phyloP scores from a whole-genome alignment of 106 monocot species.

The Phalaenopsis aphrodite region DNA sequence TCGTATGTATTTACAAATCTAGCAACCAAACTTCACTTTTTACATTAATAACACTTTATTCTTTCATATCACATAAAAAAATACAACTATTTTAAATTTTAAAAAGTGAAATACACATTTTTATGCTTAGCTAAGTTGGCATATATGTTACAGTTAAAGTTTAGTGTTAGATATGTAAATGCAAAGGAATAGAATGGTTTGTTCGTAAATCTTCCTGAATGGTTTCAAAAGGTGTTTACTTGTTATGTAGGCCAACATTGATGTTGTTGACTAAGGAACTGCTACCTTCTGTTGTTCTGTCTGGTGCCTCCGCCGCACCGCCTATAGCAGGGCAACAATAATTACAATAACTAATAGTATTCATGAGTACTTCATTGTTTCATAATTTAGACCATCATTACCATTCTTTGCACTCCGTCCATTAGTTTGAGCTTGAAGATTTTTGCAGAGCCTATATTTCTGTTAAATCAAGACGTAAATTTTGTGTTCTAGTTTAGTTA shows the following conservation, averaged over 20 bases:
- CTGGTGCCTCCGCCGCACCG: conserved; percentile 15
- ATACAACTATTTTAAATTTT: too few relatives aligned
- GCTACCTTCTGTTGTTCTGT: conserved; percentile 34
- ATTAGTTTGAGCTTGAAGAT: conserved; percentile 36
- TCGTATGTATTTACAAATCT: too few relatives aligned
- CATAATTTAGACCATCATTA: conserved; percentile 13
- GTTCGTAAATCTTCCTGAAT: neutral
- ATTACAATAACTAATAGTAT: neutral
- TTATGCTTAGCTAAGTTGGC: too few relatives aligned
- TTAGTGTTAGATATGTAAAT: too few relatives aligned
- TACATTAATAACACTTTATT: too few relatives aligned
- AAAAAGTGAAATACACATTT: too few relatives aligned
- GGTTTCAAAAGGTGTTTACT: conserved; percentile 35
- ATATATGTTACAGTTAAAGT: too few relatives aligned
- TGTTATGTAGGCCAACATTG: conserved; percentile 27
- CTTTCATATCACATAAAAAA: too few relatives aligned
- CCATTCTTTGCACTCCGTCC: conserved; percentile 24
- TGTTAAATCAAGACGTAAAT: conserved; percentile 11
- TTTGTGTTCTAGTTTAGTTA: too few relatives aligned
- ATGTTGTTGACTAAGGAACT: conserved; percentile 9
- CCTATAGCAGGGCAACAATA: conserved; percentile 10
- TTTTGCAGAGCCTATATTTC: conserved; percentile 65
- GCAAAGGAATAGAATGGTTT: too few relatives aligned
- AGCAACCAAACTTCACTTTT: too few relatives aligned
- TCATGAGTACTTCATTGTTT: neutral